Conservation (phyloP, 2,329 filamentous ascomycete species). For the Blastomyces emzantsi region DNA sequence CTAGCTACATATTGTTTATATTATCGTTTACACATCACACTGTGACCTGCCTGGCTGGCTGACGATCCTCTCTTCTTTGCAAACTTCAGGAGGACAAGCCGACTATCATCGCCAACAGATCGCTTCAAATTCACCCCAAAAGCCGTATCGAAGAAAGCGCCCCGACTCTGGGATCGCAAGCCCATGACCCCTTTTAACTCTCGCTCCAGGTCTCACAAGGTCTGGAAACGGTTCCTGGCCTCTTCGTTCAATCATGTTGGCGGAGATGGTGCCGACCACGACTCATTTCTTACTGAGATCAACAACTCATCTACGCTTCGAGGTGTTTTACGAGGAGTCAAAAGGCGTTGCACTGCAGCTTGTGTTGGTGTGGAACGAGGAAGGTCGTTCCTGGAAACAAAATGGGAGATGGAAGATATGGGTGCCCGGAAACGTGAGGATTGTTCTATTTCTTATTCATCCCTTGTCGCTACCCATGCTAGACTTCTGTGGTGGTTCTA, state of each 20-base stretch:
- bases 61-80: not conserved
- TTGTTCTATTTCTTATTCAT: not conserved
- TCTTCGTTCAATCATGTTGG: slow-evolving; percentile 23
- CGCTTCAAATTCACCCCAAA: slow-evolving; percentile 36
- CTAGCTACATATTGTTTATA: not conserved
- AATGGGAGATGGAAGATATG: slow-evolving; percentile 30
- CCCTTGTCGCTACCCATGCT: not conserved
- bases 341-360: slow-evolving; percentile 26
- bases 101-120: slow-evolving; percentile 9
- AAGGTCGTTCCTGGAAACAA: slow-evolving; percentile 34
- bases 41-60: not conserved
- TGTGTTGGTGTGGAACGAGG: slow-evolving; percentile 19
- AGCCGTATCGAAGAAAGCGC: slow-evolving; percentile 25
- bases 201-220: slow-evolving; percentile 35
- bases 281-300: slow-evolving; percentile 26
- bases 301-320: slow-evolving; percentile 23
- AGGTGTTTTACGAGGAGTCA: slow-evolving; percentile 28
- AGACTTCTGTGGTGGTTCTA: no score
- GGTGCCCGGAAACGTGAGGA: slow-evolving; percentile 26
- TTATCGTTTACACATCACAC: not conserved
- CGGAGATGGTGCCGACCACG: slow-evolving; percentile 18
- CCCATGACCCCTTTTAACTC: slow-evolving; percentile 34
- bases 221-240: slow-evolving; percentile 39
- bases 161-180: slow-evolving; percentile 39
- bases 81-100: slow-evolving; percentile 1